Percentiles rank a stretch among this genome's conserved stretches.
Conservation (phyloP, 805 yeast genomes). For the Metschnikowia shivogae region DNA sequence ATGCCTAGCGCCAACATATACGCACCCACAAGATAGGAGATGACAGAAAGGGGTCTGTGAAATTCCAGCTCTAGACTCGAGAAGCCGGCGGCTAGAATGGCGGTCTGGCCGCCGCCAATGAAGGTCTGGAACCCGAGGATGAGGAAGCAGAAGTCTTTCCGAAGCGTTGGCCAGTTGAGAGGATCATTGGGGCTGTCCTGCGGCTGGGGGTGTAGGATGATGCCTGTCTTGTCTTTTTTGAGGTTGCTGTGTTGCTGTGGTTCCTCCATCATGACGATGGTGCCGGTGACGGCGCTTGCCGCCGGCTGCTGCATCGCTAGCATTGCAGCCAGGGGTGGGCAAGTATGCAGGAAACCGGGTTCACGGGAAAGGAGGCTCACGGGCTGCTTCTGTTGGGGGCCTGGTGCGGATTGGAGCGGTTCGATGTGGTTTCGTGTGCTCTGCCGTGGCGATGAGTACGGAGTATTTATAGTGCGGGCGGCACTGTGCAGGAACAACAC, state of each 20-base stretch:
- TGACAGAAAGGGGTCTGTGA: constrained; percentile 33
- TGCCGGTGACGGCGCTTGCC: constrained; percentile 44
- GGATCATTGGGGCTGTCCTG: constrained; percentile 63
- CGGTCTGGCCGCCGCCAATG: constrained; percentile 60
- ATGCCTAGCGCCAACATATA: constrained; percentile 55
- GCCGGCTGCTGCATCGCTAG: constrained; percentile 43
- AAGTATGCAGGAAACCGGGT: not conserved
- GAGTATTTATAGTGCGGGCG: no score
- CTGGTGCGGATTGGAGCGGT: no score
- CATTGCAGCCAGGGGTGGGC: not conserved
- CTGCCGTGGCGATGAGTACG: no score
- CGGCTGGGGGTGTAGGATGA: constrained; percentile 59
- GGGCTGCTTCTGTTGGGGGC: no score
- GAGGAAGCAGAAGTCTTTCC: constrained; percentile 49
- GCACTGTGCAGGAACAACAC: no score
- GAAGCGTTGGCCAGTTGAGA: constrained; percentile 60
- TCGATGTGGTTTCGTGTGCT: no score
- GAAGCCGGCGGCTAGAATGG: constrained; percentile 57
- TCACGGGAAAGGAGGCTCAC: no score
- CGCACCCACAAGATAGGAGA: constrained; percentile 55
- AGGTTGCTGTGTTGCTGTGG: constrained; percentile 18
- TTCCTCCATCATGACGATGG: constrained; percentile 38
- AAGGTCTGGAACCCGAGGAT: constrained; percentile 56
- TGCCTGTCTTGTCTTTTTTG: constrained; percentile 46
- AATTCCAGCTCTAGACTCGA: constrained; percentile 40